Evolutionary conservation across 179 eudicot genomes (phyloP).

Genomic region (Nepenthes alata): DNA sequence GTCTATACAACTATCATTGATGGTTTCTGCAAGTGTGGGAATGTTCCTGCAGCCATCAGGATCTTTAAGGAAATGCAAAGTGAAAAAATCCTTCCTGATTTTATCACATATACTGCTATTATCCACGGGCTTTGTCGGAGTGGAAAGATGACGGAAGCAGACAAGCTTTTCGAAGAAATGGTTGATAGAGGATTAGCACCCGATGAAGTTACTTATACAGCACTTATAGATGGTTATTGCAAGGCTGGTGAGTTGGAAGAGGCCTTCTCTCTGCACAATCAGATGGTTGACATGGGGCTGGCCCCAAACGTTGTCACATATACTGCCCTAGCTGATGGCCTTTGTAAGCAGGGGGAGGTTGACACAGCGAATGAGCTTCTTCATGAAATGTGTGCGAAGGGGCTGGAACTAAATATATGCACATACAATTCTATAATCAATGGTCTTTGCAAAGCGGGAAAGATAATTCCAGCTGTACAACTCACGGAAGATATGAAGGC

Average conservation of each 20-base stretch:
- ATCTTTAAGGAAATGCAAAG: conserved; percentile 64
- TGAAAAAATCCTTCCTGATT: conserved; percentile 40
- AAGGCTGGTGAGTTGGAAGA: conserved; percentile 55
- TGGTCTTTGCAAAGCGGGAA: conserved; percentile 79
- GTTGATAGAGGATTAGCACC: conserved; percentile 38
- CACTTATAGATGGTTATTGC: conserved; percentile 81
- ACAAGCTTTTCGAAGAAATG: conserved; percentile 57
- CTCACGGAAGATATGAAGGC: conserved; percentile 66
- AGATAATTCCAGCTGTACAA: conserved; percentile 51
- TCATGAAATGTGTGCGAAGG: conserved; percentile 66
- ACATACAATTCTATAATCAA: conserved; percentile 74
- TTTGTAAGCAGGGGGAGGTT: conserved; percentile 78
- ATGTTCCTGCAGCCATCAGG: conserved; percentile 34
- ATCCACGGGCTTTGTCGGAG: conserved; percentile 53
- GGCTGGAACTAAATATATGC: conserved; percentile 64
- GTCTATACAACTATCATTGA: conserved; percentile 68
- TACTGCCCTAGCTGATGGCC: conserved; percentile 82
- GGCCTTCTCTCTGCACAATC: conserved; percentile 75
- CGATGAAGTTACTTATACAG: conserved; percentile 72
- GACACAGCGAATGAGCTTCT: conserved; percentile 79
- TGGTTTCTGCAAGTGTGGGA: conserved; percentile 68
- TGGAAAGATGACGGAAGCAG: conserved; percentile 56
- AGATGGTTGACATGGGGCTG: conserved; percentile 60
- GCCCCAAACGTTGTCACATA: conserved; percentile 77
- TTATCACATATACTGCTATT: conserved; percentile 52